phyloP scores from a whole-genome alignment of 345 rosid genomes.

The Acer yangbiense region DNA sequence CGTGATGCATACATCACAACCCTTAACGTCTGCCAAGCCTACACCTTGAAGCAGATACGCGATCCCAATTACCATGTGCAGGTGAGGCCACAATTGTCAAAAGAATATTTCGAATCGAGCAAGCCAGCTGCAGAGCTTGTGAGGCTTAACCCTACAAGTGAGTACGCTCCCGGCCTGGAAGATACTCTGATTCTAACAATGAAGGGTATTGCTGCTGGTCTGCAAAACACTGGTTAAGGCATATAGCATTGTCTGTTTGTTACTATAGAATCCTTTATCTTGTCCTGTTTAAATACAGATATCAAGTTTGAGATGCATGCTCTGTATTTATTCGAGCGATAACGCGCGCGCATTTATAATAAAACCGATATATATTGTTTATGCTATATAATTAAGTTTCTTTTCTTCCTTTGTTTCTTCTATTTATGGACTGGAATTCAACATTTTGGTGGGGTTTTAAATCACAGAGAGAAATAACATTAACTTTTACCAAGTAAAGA shows the following conservation, averaged over 20 bases:
- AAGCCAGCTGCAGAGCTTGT: conserved; percentile 83
- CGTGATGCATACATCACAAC: conserved; percentile 94
- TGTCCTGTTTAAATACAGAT: background rate
- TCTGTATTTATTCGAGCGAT: background rate
- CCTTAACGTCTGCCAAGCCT: conserved; percentile 88
- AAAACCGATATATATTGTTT: background rate
- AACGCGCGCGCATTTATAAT: background rate
- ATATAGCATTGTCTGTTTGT: background rate
- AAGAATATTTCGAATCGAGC: conserved; percentile 66
- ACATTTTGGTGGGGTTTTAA: too few species aligned
- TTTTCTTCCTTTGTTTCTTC: background rate
- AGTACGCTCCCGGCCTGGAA: conserved; percentile 89
- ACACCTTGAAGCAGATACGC: conserved; percentile 82
- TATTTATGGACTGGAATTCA: too few species aligned
- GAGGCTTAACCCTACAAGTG: conserved; percentile 84
- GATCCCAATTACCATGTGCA: conserved; percentile 76
- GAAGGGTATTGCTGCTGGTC: conserved; percentile 98
- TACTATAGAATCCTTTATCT: background rate
- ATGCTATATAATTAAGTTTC: background rate
- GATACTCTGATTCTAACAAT: conserved; percentile 94
- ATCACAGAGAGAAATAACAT: background rate
- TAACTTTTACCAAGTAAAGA: too few species aligned
- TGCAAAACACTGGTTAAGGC: conserved; percentile 90
- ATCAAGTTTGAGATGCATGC: background rate
- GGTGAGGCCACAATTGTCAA: conserved; percentile 71